Evolutionary conservation across 2,329 filamentous ascomycete species (phyloP).

Genomic region (Trichoderma sp.): DNA sequence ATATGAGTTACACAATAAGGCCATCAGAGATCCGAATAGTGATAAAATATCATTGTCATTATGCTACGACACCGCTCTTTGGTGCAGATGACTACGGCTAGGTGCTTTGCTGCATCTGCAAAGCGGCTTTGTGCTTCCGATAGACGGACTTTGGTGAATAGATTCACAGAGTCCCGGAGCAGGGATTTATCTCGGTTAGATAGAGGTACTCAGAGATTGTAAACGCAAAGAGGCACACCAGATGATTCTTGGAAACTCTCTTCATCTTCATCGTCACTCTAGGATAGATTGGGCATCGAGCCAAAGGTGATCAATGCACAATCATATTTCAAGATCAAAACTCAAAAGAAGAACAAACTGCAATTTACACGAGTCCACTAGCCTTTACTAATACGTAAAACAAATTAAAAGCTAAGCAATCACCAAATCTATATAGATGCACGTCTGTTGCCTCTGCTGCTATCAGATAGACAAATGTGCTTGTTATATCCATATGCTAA

Average conservation of each 20-base stretch:
- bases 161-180: neutral
- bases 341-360: no score
- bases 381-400: neutral
- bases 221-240: neutral
- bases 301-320: no score
- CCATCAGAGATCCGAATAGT: neutral
- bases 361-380: neutral
- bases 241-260: no score
- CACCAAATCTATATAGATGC: neutral
- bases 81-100: neutral
- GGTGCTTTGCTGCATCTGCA: neutral
- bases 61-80: neutral
- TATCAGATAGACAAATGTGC: neutral
- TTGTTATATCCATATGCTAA: conserved; percentile 1
- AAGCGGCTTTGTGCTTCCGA: conserved; percentile 1
- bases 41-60: neutral
- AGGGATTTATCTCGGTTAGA: neutral
- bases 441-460: neutral
- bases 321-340: no score
- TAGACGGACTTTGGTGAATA: neutral
- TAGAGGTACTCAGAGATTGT: neutral
- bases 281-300: no score
- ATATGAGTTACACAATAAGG: neutral
- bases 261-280: no score
- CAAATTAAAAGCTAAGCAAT: neutral